These are phyloP conservation scores for Magnusiomyces suaveolens DNA, from an alignment of 1,139 yeast species.

Conservation along the genomic window DNA sequence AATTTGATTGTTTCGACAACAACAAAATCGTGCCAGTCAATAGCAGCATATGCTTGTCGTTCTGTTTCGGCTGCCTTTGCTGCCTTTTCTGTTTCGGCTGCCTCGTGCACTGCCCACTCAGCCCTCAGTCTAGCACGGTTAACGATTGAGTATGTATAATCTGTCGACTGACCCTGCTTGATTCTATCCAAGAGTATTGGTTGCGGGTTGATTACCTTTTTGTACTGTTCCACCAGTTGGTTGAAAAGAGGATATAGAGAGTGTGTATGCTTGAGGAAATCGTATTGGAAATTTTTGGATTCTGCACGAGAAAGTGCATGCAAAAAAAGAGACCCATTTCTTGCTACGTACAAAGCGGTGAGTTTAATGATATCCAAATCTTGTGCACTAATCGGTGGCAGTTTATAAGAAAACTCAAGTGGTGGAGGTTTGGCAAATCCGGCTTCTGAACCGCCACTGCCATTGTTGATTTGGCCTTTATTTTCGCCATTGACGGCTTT, in stretches of 20 bases:
- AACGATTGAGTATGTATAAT: conserved; percentile 34
- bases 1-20: conserved; percentile 63
- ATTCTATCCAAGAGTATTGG: conserved; percentile 17
- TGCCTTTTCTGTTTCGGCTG: conserved; percentile 29
- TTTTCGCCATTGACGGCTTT: background rate
- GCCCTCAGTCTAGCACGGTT: conserved; percentile 50
- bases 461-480: conserved; percentile 4
- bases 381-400: conserved; percentile 49
- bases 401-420: conserved; percentile 40
- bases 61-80: conserved; percentile 34
- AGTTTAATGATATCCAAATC: conserved; percentile 64
- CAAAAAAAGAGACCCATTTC: conserved; percentile 43
- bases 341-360: conserved; percentile 59
- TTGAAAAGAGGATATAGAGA: conserved; percentile 49
- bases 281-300: conserved; percentile 49
- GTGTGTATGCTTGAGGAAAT: conserved; percentile 54
- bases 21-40: conserved; percentile 81
- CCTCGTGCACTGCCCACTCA: conserved; percentile 39
- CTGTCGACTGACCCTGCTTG: conserved; percentile 22
- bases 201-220: conserved; percentile 30
- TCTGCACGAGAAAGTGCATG: conserved; percentile 35
- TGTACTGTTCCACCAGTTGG: conserved; percentile 50
- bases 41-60: conserved; percentile 54
- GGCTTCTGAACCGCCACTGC: conserved; percentile 1
- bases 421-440: conserved; percentile 32